Base-by-base conservation (phyloP, 371 early-diverging fungal species). In the Blakeslea trispora region DNA sequence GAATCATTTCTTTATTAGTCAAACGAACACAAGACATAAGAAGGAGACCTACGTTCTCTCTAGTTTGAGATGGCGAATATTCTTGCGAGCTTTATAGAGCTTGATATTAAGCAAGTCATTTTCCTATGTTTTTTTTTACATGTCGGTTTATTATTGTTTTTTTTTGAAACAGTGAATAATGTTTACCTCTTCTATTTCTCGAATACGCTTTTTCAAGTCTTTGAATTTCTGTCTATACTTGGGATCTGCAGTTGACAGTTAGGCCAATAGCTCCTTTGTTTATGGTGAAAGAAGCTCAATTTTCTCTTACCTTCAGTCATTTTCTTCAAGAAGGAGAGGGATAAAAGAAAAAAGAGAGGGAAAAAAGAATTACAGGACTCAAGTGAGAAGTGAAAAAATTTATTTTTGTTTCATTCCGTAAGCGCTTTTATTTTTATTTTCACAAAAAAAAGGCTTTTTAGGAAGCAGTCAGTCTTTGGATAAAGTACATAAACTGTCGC, bases 101-200 rank as follows among this genome's bases (percentile, higher is more conserved):
- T 66, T 68, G 19, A 76, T 62, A 51, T 68, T 69, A 18, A 81
- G 55, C 24, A 62, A 48, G 48, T 81, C 79, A 52, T 81, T 81
- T 44, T 77, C 77, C 81, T 81, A 56, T 23, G 28, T 15, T 45
- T n/a, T n/a, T n/a, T n/a, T n/a, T n/a, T n/a, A n/a, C n/a, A n/a
- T n/a, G n/a, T n/a, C n/a, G n/a, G n/a, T n/a, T n/a, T n/a, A n/a
- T n/a, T n/a, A n/a, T n/a, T n/a, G n/a, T n/a, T n/a, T n/a, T n/a
- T n/a, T n/a, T n/a, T n/a, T n/a, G 22, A 13, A 39, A 8, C 11
- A 15, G 5, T 1, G 28, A 45, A 40, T 34, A 23, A 9, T 6
- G 1, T 50, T 50, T 79, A 85, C 86, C 60, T 81, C 80, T 77
- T 85, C 86, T 63, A 85, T 81, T 48, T 83, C 81, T 41, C 79